Conservation (phyloP, 176 grass and related monocot species). For the Lolium multiflorum region DNA sequence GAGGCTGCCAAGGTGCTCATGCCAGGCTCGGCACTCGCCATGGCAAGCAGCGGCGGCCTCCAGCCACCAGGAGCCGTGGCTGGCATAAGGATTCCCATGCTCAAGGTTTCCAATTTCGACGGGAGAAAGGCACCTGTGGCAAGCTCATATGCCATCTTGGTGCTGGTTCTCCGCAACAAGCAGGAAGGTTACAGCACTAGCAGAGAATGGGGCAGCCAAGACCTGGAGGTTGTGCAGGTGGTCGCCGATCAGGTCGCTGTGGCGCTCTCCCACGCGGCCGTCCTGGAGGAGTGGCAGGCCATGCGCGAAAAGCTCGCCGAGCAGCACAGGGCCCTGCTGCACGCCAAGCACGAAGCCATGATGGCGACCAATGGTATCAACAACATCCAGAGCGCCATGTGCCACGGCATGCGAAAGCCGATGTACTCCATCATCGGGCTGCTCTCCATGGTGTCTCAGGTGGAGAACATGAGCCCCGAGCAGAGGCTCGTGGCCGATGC, state of each 20-base stretch:
- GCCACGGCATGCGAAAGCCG: slow-evolving; percentile 57
- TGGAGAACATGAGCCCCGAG: slow-evolving; percentile 55
- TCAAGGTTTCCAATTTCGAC: slow-evolving; percentile 52
- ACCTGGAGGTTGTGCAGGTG: slow-evolving; percentile 59
- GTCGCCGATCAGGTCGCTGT: slow-evolving; percentile 66
- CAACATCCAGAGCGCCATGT: slow-evolving; percentile 64
- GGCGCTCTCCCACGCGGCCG: slow-evolving; percentile 56
- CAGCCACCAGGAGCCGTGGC: slow-evolving; percentile 40
- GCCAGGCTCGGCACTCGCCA: slow-evolving; percentile 48
- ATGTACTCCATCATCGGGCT: slow-evolving; percentile 68
- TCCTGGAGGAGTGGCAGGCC: slow-evolving; percentile 48
- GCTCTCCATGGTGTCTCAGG: slow-evolving; percentile 65
- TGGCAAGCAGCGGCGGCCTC: slow-evolving; percentile 38
- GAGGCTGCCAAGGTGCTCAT: slow-evolving; percentile 57
- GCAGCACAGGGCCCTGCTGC: slow-evolving; percentile 55
- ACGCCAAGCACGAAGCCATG: slow-evolving; percentile 49
- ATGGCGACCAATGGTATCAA: slow-evolving; percentile 62
- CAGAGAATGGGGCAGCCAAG: slow-evolving; percentile 45
- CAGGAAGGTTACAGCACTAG: neutral
- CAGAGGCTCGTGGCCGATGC: slow-evolving; percentile 68
- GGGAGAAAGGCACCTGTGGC: slow-evolving; percentile 36
- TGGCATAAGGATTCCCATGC: slow-evolving; percentile 64
- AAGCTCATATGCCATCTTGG: slow-evolving; percentile 51
- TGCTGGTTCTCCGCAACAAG: slow-evolving; percentile 47
- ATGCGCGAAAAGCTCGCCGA: slow-evolving; percentile 41